These are phyloP conservation scores for Punctularia strigosozonata DNA, from an alignment of 768 basidiomycete genomes.

Conservation along the genomic window DNA sequence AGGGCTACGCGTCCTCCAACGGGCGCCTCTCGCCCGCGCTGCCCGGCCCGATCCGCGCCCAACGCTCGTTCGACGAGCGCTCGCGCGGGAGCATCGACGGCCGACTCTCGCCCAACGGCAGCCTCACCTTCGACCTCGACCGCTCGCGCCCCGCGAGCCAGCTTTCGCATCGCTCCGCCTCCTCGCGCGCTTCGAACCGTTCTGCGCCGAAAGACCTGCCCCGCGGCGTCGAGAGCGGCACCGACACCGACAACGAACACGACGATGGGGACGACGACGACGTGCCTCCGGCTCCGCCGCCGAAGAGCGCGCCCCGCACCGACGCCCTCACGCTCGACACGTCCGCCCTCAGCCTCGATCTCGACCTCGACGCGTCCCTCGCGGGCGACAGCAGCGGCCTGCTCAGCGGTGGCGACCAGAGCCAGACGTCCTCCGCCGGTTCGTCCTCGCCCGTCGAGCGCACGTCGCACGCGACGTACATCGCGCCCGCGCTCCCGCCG, in stretches of 20 bases:
- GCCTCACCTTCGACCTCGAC: slow-evolving; percentile 20
- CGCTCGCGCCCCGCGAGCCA: slow-evolving; percentile 8
- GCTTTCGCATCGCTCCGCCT: slow-evolving; percentile 18
- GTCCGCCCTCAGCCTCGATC: not conserved
- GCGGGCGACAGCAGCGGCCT: too few species aligned
- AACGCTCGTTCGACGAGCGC: slow-evolving; percentile 15
- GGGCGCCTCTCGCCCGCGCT: not conserved
- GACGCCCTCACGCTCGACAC: slow-evolving; percentile 19
- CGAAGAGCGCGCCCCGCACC: slow-evolving; percentile 23
- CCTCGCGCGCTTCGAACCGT: slow-evolving; percentile 51
- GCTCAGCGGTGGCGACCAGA: too few species aligned
- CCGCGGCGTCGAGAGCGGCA: slow-evolving; percentile 60
- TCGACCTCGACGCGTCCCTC: not conserved
- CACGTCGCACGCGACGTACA: slow-evolving; percentile 63
- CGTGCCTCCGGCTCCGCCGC: slow-evolving; percentile 31
- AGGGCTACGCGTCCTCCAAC: too few species aligned
- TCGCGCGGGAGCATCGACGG: slow-evolving; percentile 9
- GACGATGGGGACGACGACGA: slow-evolving; percentile 13
- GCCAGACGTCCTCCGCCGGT: too few species aligned
- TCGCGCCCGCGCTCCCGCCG: slow-evolving; percentile 79
- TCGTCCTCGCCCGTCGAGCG: slow-evolving; percentile 56
- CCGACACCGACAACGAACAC: slow-evolving; percentile 49
- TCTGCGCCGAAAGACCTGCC: too few species aligned
- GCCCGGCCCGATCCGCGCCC: slow-evolving; percentile 9
- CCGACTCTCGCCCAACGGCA: slow-evolving; percentile 4